Evolutionary conservation across 441 rosid genomes (phyloP), one percentile per base, ranked within the genome.

Genomic region (Erodium moschatum): DNA sequence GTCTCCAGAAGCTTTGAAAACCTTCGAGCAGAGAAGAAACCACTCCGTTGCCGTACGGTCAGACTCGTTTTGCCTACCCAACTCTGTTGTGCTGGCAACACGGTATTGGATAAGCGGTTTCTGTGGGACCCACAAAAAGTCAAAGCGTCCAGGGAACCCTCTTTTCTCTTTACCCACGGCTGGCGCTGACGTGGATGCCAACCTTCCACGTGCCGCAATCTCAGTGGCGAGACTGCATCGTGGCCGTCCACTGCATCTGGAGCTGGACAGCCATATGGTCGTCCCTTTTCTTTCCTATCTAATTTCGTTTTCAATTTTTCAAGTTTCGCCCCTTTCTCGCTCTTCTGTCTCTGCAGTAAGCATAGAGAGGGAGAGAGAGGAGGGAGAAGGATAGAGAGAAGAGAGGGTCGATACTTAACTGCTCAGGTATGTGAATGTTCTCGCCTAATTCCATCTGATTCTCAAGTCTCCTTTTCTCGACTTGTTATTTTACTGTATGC

Each of bases 231-330:
- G 61, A 54, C 61, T 18, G 21, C 21, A 54, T 54, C 61, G 24
- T 54, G 61, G 19, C 61, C 61, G 61, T 54, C 61, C 61, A 54
- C 61, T 21, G 61, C 61, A 54, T 54, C 61, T 16, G 61, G 61
- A 54, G 16, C 21, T 54, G 61, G 11, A 52, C 61, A 19, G 16
- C 61, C 61, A 54, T 5, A 0, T 54, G 21, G 19, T 50, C 20
- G 20, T 16, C 11, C 61, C 61, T 18, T 15, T 18, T 54, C 18
- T 50, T 15, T 54, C 20, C 20, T 16, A 18, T 54, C 31, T 29
- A 29, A 29, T 29, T 54, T 18, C 20, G 58, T 50, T 50, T 50
- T 38, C 42, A 15, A 15, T 15, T 52, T 50, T 15, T 52, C 60
- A n/a, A 54, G 19, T 54, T 54, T 54, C 8, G 61, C 61, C 61